Conservation (phyloP, 2,329 filamentous ascomycete genomes). For the Trichoderma hamatum region DNA sequence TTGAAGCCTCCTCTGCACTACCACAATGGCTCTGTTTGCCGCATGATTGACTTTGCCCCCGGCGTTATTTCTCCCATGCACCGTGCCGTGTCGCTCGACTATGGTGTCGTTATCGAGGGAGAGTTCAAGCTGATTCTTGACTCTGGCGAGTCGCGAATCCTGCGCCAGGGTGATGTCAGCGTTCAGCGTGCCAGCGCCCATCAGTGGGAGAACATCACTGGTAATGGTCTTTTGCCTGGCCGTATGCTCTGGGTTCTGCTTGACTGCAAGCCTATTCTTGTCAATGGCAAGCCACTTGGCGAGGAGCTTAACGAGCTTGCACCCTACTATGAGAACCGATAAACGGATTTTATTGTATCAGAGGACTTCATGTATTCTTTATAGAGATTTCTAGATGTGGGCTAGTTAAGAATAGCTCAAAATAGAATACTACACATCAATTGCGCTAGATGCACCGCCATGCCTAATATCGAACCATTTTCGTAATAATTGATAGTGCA, state of each 20-base stretch:
- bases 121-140: slow-evolving; percentile 55
- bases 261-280: slow-evolving; percentile 16
- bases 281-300: slow-evolving; percentile 11
- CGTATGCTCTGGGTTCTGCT: slow-evolving; percentile 24
- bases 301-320: slow-evolving; percentile 20
- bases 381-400: neutral
- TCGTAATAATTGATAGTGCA: neutral
- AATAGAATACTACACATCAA: neutral
- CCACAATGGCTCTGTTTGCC: slow-evolving; percentile 46
- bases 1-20: slow-evolving; percentile 10
- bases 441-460: neutral
- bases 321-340: slow-evolving; percentile 14
- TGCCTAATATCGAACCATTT: neutral
- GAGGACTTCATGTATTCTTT: neutral
- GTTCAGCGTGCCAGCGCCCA: slow-evolving; percentile 53
- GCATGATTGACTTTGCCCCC: slow-evolving; percentile 53
- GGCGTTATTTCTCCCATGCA: slow-evolving; percentile 50
- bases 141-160: slow-evolving; percentile 49
- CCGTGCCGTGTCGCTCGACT: slow-evolving; percentile 57
- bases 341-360: neutral
- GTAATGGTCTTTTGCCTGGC: slow-evolving; percentile 5
- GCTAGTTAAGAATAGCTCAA: neutral
- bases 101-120: slow-evolving; percentile 58
- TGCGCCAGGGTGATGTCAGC: slow-evolving; percentile 57
- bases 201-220: slow-evolving; percentile 22